A percentile compares a stretch with the other conserved stretches of the same genome.
phyloP scores from a whole-genome alignment of 176 grass and related monocot genomes.

The Rhynchospora breviuscula region DNA sequence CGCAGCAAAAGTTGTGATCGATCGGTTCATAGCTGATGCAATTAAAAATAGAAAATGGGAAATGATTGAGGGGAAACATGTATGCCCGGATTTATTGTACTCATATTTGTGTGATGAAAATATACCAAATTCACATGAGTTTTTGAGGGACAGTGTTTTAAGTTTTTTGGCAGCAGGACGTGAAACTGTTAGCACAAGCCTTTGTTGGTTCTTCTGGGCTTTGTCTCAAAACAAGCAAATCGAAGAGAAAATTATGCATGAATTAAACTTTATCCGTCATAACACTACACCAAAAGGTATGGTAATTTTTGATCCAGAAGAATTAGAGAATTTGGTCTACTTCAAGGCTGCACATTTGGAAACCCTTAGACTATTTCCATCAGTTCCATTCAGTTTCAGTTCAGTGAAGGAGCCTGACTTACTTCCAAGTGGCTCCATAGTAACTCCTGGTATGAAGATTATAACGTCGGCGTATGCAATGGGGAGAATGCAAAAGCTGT shows the following conservation, averaged over 20 bases:
- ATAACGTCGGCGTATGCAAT: slow-evolving; percentile 10
- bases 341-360: slow-evolving; percentile 39
- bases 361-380: slow-evolving; percentile 31
- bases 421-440: slow-evolving; percentile 26
- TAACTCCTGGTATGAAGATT: slow-evolving; percentile 10
- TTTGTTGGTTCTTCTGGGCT: slow-evolving; percentile 27
- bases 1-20: background rate
- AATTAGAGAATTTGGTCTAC: slow-evolving; percentile 28
- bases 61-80: background rate
- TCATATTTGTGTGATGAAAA: slow-evolving; percentile 17
- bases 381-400: slow-evolving; percentile 21
- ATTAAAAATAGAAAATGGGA: background rate
- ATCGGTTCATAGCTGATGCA: slow-evolving; percentile 19
- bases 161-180: slow-evolving; percentile 25
- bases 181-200: slow-evolving; percentile 20
- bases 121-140: background rate
- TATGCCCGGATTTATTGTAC: background rate
- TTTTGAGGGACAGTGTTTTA: slow-evolving; percentile 2
- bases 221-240: slow-evolving; percentile 1
- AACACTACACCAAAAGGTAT: background rate
- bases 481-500: slow-evolving; percentile 28
- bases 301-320: slow-evolving; percentile 17
- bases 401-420: background rate
- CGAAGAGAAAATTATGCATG: slow-evolving; percentile 7
- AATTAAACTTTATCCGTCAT: slow-evolving; percentile 3